phyloP scores from a whole-genome alignment of 805 yeast species.

The Candida nanaspora region DNA sequence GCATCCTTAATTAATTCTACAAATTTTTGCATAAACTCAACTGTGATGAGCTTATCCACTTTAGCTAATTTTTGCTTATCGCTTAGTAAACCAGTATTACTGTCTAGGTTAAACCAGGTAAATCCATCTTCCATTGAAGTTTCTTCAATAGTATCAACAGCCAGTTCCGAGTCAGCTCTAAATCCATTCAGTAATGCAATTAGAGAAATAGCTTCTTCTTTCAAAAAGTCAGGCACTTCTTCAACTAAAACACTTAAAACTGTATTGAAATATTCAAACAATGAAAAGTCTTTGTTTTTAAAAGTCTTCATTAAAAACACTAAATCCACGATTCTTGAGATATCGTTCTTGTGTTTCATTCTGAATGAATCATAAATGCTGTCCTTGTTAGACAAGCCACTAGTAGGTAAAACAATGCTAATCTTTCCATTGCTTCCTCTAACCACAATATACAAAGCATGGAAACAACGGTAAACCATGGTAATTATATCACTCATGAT shows the following conservation, averaged over 20 bases:
- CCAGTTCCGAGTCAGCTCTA: not conserved
- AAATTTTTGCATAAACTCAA: slow-evolving; percentile 12
- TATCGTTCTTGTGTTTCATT: slow-evolving; percentile 4
- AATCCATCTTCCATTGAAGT: not conserved
- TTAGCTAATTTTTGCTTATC: not conserved
- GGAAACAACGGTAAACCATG: slow-evolving; percentile 16
- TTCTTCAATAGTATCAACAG: not conserved
- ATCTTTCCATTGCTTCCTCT: slow-evolving; percentile 3
- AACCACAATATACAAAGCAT: slow-evolving; percentile 13
- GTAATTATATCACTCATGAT: slow-evolving; percentile 14
- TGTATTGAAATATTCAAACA: slow-evolving; percentile 9
- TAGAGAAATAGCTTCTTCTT: slow-evolving; percentile 9
- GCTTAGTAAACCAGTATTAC: no score
- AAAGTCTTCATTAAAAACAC: slow-evolving; percentile 11
- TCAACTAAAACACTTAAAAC: slow-evolving; percentile 7
- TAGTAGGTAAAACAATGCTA: not conserved
- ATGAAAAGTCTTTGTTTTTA: not conserved
- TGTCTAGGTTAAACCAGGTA: not conserved
- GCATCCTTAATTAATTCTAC: slow-evolving; percentile 18
- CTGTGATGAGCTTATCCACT: slow-evolving; percentile 4
- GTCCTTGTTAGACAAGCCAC: slow-evolving; percentile 1
- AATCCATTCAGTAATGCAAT: not conserved
- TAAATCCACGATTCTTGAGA: slow-evolving; percentile 13
- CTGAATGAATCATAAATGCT: slow-evolving; percentile 3
- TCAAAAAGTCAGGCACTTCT: slow-evolving; percentile 14